These are phyloP conservation scores for Coemansia sp. DNA, from an alignment of 371 early-diverging fungal species.

Conservation along the genomic window DNA sequence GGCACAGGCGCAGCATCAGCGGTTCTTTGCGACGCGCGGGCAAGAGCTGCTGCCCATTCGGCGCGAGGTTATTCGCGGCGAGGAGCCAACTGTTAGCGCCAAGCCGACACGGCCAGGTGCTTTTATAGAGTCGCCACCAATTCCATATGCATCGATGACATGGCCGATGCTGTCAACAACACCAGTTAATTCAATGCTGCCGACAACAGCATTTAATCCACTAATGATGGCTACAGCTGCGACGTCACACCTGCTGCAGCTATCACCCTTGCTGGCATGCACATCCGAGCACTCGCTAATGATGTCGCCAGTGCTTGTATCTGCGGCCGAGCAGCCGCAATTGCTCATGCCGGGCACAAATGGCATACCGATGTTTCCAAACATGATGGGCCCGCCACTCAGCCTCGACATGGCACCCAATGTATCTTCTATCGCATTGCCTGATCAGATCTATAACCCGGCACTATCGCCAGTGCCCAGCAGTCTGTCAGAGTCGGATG, in stretches of 20 bases:
- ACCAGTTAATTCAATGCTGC: not conserved
- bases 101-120: not conserved
- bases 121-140: not conserved
- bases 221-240: constrained; percentile 1
- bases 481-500: not conserved
- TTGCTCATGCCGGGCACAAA: not conserved
- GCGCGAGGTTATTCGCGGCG: constrained; percentile 26
- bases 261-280: not conserved
- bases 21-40: constrained; percentile 27
- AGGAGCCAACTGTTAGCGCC: not conserved
- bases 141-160: not conserved
- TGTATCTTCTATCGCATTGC: not conserved
- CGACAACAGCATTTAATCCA: not conserved
- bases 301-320: not conserved
- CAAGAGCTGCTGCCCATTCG: constrained; percentile 28
- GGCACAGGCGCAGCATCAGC: constrained; percentile 14
- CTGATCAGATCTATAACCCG: constrained; percentile 1
- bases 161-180: not conserved
- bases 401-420: not conserved
- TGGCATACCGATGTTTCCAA: not conserved
- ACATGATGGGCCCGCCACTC: not conserved
- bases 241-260: too few species aligned
- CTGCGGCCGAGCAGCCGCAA: not conserved
- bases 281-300: not conserved
- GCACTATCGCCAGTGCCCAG: not conserved